Conservation (phyloP, 352 stramenopile genomes). For the Albugo candida region DNA sequence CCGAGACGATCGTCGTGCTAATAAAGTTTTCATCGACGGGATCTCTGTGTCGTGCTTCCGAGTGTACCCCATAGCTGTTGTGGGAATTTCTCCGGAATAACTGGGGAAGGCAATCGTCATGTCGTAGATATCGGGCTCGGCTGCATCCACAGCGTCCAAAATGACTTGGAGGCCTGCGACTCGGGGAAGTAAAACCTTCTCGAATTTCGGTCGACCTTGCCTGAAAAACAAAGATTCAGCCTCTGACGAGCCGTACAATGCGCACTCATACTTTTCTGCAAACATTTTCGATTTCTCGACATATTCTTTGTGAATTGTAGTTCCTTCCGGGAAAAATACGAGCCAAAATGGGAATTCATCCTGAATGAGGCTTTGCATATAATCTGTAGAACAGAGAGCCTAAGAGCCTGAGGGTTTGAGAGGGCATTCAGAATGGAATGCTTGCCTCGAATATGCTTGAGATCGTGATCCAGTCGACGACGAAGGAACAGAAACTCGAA, state of each 20-base stretch:
- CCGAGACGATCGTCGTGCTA: slow-evolving; percentile 22
- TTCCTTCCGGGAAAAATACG: slow-evolving; percentile 81
- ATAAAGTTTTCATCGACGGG: slow-evolving; percentile 59
- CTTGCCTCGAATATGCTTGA: slow-evolving; percentile 34
- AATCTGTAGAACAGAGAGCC: slow-evolving; percentile 12
- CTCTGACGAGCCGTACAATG: neutral
- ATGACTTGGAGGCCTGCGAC: slow-evolving; percentile 87
- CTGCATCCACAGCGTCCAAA: slow-evolving; percentile 68
- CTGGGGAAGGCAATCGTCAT: slow-evolving; percentile 77
- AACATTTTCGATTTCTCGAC: slow-evolving; percentile 82
- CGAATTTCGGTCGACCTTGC: slow-evolving; percentile 63
- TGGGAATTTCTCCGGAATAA: slow-evolving; percentile 74
- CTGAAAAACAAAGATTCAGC: slow-evolving; percentile 4
- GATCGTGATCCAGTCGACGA: slow-evolving; percentile 62
- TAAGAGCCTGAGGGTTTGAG: no score
- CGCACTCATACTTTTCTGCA: slow-evolving; percentile 44
- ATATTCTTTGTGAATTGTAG: slow-evolving; percentile 77
- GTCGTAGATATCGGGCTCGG: slow-evolving; percentile 85
- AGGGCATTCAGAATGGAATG: neutral
- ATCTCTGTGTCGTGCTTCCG: slow-evolving; percentile 64
- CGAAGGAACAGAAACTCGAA: slow-evolving; percentile 83
- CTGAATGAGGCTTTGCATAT: slow-evolving; percentile 52
- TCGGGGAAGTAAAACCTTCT: slow-evolving; percentile 81
- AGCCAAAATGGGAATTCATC: slow-evolving; percentile 80
- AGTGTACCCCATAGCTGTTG: slow-evolving; percentile 76